These are phyloP conservation scores for Zygnema cylindricum DNA, from an alignment of 139 green algal species.

Conservation along the genomic window DNA sequence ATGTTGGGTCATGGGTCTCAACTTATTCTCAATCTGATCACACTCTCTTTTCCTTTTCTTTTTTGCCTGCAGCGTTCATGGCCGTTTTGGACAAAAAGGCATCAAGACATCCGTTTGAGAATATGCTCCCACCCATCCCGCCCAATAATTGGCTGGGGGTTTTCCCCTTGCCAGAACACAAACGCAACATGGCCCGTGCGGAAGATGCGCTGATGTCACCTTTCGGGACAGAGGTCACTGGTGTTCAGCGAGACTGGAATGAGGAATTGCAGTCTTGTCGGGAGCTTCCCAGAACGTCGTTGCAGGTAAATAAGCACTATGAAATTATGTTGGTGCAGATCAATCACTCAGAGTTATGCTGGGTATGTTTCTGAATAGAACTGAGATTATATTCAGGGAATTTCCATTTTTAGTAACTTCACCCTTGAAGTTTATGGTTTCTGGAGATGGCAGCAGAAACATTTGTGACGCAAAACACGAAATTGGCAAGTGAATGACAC, in stretches of 20 bases:
- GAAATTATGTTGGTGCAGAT: too few species aligned
- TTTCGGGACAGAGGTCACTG: conserved; percentile 28
- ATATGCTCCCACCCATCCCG: conserved; percentile 41
- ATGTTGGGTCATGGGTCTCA: too few species aligned
- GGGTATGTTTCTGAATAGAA: too few species aligned
- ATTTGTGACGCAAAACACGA: too few species aligned
- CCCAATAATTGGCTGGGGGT: conserved; percentile 51
- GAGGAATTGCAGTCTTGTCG: conserved; percentile 54
- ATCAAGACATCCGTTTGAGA: conserved; percentile 55
- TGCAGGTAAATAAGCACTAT: conserved; percentile 34
- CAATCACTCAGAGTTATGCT: too few species aligned
- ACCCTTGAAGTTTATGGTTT: too few species aligned
- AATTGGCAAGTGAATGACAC: too few species aligned
- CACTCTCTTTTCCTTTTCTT: too few species aligned
- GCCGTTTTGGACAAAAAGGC: conserved; percentile 55
- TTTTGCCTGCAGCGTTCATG: conserved; percentile 28
- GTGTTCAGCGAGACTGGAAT: conserved; percentile 56
- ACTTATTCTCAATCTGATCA: too few species aligned
- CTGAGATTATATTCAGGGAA: too few species aligned
- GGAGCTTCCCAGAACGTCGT: conserved; percentile 44
- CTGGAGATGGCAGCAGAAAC: too few species aligned
- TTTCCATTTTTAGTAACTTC: too few species aligned
- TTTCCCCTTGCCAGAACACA: conserved; percentile 28
- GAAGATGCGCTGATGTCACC: conserved; percentile 55
- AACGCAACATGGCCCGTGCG: conserved; percentile 36